These are phyloP conservation scores for Tritrichomonas musculus DNA, from an alignment of 208 protist species.

Conservation along the genomic window DNA sequence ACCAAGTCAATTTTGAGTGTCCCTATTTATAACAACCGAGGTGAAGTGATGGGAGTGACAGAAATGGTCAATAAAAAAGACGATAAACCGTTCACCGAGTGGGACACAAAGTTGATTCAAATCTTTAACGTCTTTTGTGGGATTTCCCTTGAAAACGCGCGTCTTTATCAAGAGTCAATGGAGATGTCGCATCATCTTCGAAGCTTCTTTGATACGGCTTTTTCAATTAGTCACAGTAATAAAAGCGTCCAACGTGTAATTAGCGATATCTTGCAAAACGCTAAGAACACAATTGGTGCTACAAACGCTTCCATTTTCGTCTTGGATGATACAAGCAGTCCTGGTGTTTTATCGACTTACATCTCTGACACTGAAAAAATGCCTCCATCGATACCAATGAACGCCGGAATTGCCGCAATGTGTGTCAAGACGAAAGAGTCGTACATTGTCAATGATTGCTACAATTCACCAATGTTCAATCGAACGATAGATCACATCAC, in stretches of 20 bases:
- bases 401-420: neutral
- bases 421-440: neutral
- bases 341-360: neutral
- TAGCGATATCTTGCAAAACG: neutral
- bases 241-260: neutral
- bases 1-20: neutral
- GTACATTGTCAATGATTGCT: neutral
- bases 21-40: neutral
- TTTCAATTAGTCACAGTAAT: neutral
- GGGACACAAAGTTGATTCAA: neutral
- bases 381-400: neutral
- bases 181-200: neutral
- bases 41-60: neutral
- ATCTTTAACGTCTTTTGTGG: neutral
- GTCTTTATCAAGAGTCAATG: neutral
- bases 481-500: neutral
- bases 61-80: slow-evolving; percentile 21
- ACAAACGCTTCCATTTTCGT: neutral
- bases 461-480: neutral
- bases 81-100: neutral
- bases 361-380: neutral
- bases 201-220: neutral
- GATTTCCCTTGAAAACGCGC: neutral
- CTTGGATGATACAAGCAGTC: neutral
- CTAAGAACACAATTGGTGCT: neutral